Percentiles rank a stretch among this genome's conserved stretches.
Evolutionary conservation across 345 rosid species (phyloP).

Genomic region (Arabis hirsuta): DNA sequence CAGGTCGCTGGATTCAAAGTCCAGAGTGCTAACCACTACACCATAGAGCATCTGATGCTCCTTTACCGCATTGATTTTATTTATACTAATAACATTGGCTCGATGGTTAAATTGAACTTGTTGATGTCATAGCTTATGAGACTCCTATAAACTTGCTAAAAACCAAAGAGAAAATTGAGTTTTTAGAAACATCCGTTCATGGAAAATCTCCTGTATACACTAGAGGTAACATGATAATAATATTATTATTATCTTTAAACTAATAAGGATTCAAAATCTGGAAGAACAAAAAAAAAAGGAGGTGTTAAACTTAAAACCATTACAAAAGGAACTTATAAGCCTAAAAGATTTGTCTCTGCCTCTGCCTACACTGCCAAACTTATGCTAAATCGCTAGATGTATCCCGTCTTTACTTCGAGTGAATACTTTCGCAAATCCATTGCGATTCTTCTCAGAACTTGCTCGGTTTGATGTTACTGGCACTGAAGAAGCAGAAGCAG

Average conservation of each 20-base stretch:
- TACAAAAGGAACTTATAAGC: conserved; percentile 9
- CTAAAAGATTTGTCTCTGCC: conserved; percentile 26
- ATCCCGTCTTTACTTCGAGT: conserved; percentile 87
- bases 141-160: neutral
- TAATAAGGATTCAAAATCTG: conserved; percentile 30
- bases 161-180: neutral
- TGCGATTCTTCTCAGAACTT: conserved; percentile 74
- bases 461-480: conserved; percentile 48
- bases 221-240: neutral
- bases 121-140: too few species aligned
- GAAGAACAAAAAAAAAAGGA: neutral
- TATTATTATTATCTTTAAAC: conserved; percentile 11
- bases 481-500: neutral
- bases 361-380: conserved; percentile 32
- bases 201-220: conserved; percentile 6
- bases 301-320: conserved; percentile 2
- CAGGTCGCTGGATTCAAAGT: conserved; percentile 97
- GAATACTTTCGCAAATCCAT: conserved; percentile 89
- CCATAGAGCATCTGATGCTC: conserved; percentile 50
- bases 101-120: too few species aligned
- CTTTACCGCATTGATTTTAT: accelerated
- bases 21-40: conserved; percentile 98
- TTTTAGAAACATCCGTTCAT: conserved; percentile 1
- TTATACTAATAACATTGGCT: neutral
- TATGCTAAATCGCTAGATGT: conserved; percentile 71